These are phyloP conservation scores for Kwoniella pini DNA, from an alignment of 768 basidiomycete genomes.

Conservation along the genomic window DNA sequence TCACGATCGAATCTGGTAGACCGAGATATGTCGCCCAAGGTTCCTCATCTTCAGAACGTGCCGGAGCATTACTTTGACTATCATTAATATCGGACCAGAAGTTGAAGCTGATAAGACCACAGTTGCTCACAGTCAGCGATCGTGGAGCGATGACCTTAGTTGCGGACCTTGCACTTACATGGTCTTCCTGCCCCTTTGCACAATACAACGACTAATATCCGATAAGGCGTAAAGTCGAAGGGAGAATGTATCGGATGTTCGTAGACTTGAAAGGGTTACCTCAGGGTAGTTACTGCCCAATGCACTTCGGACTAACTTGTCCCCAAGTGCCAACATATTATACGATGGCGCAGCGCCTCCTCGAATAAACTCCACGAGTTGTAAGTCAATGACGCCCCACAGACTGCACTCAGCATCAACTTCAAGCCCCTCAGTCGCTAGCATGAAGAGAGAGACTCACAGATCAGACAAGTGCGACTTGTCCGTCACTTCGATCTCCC, in stretches of 20 bases:
- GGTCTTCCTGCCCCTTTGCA: constrained; percentile 23
- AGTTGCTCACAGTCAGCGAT: background rate
- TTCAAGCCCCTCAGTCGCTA: background rate
- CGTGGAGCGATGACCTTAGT: background rate
- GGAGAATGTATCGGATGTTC: constrained; percentile 21
- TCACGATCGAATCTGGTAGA: constrained; percentile 28
- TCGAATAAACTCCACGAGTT: constrained; percentile 31
- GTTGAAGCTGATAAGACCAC: constrained; percentile 20
- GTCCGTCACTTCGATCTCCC: constrained; percentile 27
- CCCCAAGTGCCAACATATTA: constrained; percentile 31
- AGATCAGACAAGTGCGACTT: constrained; percentile 26
- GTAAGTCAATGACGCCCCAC: constrained; percentile 33
- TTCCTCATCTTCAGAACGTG: constrained; percentile 17
- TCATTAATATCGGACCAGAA: constrained; percentile 18
- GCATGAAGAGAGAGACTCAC: constrained; percentile 12
- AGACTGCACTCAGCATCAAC: constrained; percentile 12
- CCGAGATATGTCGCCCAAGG: constrained; percentile 34
- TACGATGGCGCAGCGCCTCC: constrained; percentile 33
- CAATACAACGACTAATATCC: constrained; percentile 31
- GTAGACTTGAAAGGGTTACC: constrained; percentile 11
- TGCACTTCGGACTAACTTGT: constrained; percentile 20
- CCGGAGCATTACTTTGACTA: background rate
- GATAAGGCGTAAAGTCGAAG: constrained; percentile 29
- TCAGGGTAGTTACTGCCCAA: constrained; percentile 16
- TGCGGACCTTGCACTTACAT: constrained; percentile 11